A percentile compares a stretch with the other conserved stretches of the same genome.
Evolutionary conservation across 2,329 filamentous ascomycete species (phyloP).

Genomic region (Botrytis deweyae): DNA sequence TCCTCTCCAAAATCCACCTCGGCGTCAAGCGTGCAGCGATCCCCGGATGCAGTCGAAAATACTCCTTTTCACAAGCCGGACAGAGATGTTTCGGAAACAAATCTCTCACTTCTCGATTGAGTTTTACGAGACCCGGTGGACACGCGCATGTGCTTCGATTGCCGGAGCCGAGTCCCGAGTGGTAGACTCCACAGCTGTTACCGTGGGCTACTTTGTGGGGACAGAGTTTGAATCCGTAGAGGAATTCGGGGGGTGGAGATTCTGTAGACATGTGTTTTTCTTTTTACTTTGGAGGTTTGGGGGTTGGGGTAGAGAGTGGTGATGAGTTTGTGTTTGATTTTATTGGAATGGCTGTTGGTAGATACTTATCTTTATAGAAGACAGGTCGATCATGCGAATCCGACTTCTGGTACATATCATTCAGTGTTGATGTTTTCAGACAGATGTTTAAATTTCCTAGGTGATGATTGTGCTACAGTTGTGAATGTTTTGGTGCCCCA

Average conservation of each 20-base stretch:
- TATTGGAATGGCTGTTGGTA: neutral
- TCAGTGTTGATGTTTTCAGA: fast-evolving
- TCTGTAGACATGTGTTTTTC: neutral
- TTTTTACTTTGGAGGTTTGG: neutral
- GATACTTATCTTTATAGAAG: neutral
- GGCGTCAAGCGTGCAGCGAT: neutral
- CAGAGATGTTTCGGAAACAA: neutral
- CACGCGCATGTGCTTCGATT: neutral
- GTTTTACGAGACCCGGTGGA: neutral
- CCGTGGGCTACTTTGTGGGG: neutral
- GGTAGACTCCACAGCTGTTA: neutral
- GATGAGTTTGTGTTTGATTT: neutral
- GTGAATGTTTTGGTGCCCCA: neutral
- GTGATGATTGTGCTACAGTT: neutral
- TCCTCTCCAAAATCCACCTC: neutral
- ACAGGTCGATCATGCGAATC: neutral
- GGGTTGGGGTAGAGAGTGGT: neutral
- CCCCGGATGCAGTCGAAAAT: neutral
- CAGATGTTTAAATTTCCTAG: too few relatives aligned
- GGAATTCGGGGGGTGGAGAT: neutral
- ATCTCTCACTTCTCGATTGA: neutral
- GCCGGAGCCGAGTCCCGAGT: neutral
- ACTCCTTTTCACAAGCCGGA: neutral
- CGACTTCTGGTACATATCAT: fast-evolving
- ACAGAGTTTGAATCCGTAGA: constrained; percentile 1